phyloP scores from a whole-genome alignment of 1,139 yeast species.

The Kodamaea sp. region DNA sequence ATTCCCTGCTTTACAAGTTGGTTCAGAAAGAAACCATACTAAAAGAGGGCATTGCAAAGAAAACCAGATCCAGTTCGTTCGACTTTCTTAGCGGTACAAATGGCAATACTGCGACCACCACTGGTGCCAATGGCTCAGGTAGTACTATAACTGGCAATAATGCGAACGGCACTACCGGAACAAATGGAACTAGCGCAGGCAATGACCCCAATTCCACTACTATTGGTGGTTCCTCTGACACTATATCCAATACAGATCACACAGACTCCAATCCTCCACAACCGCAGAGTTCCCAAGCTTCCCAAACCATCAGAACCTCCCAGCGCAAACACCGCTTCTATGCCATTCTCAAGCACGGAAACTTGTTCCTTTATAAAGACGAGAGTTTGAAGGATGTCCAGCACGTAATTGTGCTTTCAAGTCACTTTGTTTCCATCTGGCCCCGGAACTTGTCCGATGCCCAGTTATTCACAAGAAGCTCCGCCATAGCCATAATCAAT shows the following conservation, averaged over 20 bases:
- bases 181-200: not conserved
- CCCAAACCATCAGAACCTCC: constrained; percentile 18
- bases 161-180: too few relatives aligned
- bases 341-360: constrained; percentile 80
- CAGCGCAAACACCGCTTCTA: constrained; percentile 61
- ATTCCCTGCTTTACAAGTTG: constrained; percentile 59
- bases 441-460: constrained; percentile 75
- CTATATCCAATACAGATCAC: constrained; percentile 1
- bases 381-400: constrained; percentile 65
- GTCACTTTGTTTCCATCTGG: constrained; percentile 80
- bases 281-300: constrained; percentile 2
- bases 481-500: constrained; percentile 72
- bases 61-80: constrained; percentile 20
- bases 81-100: constrained; percentile 7
- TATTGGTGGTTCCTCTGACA: not conserved
- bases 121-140: not conserved
- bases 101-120: not conserved
- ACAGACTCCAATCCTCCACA: constrained; percentile 7
- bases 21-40: constrained; percentile 39
- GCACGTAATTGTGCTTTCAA: constrained; percentile 76
- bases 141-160: not conserved
- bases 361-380: constrained; percentile 75
- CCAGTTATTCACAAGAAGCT: constrained; percentile 73
- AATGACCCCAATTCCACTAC: not conserved
- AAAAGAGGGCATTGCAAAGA: constrained; percentile 14